These are phyloP conservation scores for Umbelopsis sp. DNA, from an alignment of 371 early-diverging fungal species.

Conservation along the genomic window DNA sequence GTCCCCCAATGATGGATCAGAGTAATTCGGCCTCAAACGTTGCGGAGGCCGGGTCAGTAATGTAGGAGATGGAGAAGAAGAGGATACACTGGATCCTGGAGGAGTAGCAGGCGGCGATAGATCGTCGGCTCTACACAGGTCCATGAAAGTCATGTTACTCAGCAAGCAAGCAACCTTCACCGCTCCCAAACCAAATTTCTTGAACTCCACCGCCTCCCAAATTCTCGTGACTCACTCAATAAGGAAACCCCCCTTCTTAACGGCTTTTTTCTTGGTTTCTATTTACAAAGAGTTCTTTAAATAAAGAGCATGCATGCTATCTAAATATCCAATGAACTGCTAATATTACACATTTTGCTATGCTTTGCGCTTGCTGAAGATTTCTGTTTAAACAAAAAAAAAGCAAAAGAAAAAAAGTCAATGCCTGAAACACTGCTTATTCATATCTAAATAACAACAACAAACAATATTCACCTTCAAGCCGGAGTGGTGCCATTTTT, in stretches of 20 bases:
- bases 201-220: too few relatives aligned
- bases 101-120: slow-evolving; percentile 55
- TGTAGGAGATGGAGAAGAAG: slow-evolving; percentile 25
- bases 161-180: not conserved
- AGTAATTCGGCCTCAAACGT: slow-evolving; percentile 24
- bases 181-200: too few relatives aligned
- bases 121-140: slow-evolving; percentile 33
- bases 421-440: not conserved
- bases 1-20: slow-evolving; percentile 25
- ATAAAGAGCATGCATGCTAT: too few relatives aligned
- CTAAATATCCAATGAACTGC: not conserved
- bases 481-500: slow-evolving; percentile 9
- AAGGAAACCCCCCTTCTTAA: too few relatives aligned
- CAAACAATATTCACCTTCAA: not conserved
- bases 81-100: slow-evolving; percentile 37
- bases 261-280: too few relatives aligned
- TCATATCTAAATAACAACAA: not conserved
- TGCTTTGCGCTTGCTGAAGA: not conserved
- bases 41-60: slow-evolving; percentile 32
- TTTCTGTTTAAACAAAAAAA: not conserved
- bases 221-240: too few relatives aligned
- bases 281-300: too few relatives aligned
- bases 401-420: too few relatives aligned
- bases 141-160: slow-evolving; percentile 19
- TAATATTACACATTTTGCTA: not conserved